phyloP scores from a whole-genome alignment of 805 yeast species.

The Candida nanaspora region DNA sequence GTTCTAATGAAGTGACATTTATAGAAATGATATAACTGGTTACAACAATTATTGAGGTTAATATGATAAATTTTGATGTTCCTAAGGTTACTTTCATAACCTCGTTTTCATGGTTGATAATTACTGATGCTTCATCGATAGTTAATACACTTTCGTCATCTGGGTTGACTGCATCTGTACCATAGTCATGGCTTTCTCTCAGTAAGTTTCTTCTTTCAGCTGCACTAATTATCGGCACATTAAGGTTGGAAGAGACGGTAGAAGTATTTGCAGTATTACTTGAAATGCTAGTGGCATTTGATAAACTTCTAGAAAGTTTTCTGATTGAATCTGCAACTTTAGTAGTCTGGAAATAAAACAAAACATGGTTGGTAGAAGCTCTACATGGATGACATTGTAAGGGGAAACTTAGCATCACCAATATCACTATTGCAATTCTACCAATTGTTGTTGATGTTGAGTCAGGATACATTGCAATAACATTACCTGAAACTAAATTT shows the following conservation, averaged over 20 bases:
- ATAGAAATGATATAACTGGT: constrained; percentile 60
- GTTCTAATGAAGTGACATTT: constrained; percentile 64
- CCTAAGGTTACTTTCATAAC: constrained; percentile 5
- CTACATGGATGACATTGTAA: constrained; percentile 88
- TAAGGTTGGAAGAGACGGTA: constrained; percentile 4
- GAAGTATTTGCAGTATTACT: background rate
- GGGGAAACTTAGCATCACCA: constrained; percentile 83
- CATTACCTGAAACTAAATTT: constrained; percentile 67
- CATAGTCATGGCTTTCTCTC: background rate
- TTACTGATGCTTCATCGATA: constrained; percentile 9
- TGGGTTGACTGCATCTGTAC: background rate
- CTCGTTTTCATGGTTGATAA: constrained; percentile 7
- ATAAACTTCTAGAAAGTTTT: constrained; percentile 13
- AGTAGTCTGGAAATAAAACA: constrained; percentile 37
- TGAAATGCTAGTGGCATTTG: background rate
- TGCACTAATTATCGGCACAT: background rate
- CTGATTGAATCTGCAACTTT: constrained; percentile 16
- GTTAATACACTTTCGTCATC: constrained; percentile 10
- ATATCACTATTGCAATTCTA: constrained; percentile 67
- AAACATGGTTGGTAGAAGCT: constrained; percentile 68
- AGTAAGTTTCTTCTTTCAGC: constrained; percentile 7
- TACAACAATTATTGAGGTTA: constrained; percentile 38
- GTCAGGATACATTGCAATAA: constrained; percentile 69
- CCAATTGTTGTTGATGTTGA: constrained; percentile 68
- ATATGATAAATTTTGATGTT: constrained; percentile 24